Evolutionary conservation across 164 flowering plant genomes (phyloP).

Genomic region (Magnolia changhungtana): DNA sequence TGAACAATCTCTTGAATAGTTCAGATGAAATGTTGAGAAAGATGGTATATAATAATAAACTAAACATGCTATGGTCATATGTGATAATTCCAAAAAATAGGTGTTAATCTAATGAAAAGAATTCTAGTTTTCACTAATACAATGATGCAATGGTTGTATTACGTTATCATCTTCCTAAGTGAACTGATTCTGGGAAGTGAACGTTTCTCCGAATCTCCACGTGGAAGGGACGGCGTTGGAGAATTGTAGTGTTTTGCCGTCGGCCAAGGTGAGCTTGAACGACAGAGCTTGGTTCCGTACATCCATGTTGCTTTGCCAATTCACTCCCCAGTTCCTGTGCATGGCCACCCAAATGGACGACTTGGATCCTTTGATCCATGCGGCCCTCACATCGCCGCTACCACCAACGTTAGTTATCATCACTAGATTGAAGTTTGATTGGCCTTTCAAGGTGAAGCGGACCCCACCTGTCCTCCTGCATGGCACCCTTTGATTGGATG

Average conservation of each 20-base stretch:
- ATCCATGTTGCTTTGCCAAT: conserved; percentile 62
- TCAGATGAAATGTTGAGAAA: too few species aligned
- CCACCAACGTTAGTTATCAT: conserved; percentile 77
- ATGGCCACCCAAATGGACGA: conserved; percentile 49
- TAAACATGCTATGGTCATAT: too few species aligned
- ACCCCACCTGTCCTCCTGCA: conserved; percentile 73
- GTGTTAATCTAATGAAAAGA: too few species aligned
- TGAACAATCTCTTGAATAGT: too few species aligned
- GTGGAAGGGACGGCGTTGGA: conserved; percentile 55
- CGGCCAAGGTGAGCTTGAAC: conserved; percentile 48
- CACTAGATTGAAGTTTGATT: conserved; percentile 61
- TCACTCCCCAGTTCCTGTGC: conserved; percentile 84
- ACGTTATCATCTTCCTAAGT: neutral
- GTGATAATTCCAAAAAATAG: too few species aligned
- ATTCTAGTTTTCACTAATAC: too few species aligned
- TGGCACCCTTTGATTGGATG: conserved; percentile 37
- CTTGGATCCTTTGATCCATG: conserved; percentile 51
- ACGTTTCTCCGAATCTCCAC: conserved; percentile 76
- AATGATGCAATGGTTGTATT: too few species aligned
- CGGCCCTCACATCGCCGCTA: conserved; percentile 60
- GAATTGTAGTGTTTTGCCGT: conserved; percentile 46
- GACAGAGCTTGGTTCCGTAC: conserved; percentile 44
- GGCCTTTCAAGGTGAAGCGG: conserved; percentile 73
- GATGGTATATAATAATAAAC: too few species aligned
- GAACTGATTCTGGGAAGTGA: conserved; percentile 53